A percentile compares a stretch with the other conserved stretches of the same genome.
phyloP scores from a whole-genome alignment of 331 rosid species.

The Malus hybrid region DNA sequence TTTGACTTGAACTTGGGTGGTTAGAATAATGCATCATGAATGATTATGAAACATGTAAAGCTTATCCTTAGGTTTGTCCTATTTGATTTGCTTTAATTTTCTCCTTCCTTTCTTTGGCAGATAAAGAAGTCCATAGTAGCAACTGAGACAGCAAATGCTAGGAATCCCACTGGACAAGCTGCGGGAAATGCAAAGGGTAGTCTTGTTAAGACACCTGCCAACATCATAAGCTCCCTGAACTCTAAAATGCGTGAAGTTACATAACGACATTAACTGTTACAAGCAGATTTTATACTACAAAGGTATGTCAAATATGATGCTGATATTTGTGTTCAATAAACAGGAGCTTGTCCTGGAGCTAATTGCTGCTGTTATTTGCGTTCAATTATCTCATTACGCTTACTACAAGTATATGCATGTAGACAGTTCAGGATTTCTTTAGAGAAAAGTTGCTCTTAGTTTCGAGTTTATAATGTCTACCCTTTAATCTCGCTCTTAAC shows the following conservation, averaged over 20 bases:
- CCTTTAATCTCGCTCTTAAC: background rate
- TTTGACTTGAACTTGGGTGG: background rate
- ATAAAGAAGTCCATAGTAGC: slow-evolving; percentile 68
- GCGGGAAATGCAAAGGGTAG: slow-evolving; percentile 65
- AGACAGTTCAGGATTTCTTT: background rate
- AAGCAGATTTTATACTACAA: background rate
- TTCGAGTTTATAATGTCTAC: background rate
- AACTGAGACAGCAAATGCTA: slow-evolving; percentile 49
- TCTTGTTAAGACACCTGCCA: slow-evolving; percentile 54
- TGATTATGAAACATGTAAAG: background rate
- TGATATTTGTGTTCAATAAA: background rate
- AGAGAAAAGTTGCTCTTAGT: background rate
- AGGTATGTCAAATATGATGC: background rate
- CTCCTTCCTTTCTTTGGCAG: slow-evolving; percentile 33
- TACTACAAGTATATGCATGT: background rate
- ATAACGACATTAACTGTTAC: background rate
- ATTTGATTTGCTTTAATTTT: background rate
- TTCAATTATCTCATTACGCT: background rate
- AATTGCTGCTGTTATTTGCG: background rate
- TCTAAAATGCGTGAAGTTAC: slow-evolving; percentile 20
- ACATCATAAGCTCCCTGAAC: slow-evolving; percentile 49
- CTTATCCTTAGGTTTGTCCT: background rate
- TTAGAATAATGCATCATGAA: background rate
- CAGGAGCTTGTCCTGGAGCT: background rate
- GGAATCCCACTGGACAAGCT: slow-evolving; percentile 65